A percentile compares a stretch with the other conserved stretches of the same genome.
Evolutionary conservation across 2,329 filamentous ascomycete genomes (phyloP).

Genomic region (Fragosphaeria purpurea): DNA sequence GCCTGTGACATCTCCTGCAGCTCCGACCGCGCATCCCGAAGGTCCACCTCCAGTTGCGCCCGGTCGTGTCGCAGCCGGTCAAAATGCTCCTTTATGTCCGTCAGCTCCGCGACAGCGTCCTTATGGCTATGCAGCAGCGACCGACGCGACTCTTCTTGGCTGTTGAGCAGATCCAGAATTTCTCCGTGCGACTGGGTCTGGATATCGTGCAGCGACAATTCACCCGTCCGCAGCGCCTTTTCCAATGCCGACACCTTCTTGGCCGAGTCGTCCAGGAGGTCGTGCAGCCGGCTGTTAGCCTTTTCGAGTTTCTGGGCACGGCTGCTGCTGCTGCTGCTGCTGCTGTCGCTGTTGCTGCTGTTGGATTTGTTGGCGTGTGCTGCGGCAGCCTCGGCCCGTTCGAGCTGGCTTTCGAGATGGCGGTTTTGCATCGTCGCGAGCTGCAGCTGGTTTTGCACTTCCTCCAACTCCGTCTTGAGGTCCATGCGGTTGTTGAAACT

Average conservation of each 20-base stretch:
- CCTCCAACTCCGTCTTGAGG: conserved; percentile 78
- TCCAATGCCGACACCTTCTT: conserved; percentile 88
- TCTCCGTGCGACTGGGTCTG: conserved; percentile 93
- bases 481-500: conserved; percentile 86
- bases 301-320: conserved; percentile 87
- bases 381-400: conserved; percentile 58
- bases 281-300: conserved; percentile 82
- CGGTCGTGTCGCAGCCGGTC: conserved; percentile 80
- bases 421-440: conserved; percentile 92
- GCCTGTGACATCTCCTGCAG: conserved; percentile 68
- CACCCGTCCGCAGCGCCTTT: conserved; percentile 74
- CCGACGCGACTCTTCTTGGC: conserved; percentile 80
- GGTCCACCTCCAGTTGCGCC: conserved; percentile 69
- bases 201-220: conserved; percentile 80
- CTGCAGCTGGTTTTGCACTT: conserved; percentile 88
- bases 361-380: too few species aligned
- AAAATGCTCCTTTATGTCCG: conserved; percentile 76
- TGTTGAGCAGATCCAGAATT: conserved; percentile 83
- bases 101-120: conserved; percentile 71
- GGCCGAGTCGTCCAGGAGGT: conserved; percentile 86
- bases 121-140: conserved; percentile 78
- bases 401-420: conserved; percentile 80
- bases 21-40: conserved; percentile 75
- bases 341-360: not conserved
- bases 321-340: conserved; percentile 3